These are phyloP conservation scores for Hyphodiscus sp. DNA, from an alignment of 2,329 filamentous ascomycete genomes.

Conservation along the genomic window DNA sequence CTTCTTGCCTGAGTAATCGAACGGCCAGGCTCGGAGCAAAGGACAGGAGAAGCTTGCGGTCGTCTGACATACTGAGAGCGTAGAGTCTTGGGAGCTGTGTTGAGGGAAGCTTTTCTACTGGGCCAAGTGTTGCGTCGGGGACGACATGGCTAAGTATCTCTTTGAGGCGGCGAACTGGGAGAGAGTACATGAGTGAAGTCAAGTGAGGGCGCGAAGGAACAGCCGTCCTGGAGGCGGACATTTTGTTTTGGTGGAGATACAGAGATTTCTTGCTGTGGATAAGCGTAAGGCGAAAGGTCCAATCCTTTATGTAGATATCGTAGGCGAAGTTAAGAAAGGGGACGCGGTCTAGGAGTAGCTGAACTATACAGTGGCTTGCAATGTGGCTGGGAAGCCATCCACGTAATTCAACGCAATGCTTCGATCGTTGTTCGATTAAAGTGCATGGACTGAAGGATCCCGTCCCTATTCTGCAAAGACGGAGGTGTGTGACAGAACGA, in stretches of 20 bases:
- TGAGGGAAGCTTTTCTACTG: constrained; percentile 27
- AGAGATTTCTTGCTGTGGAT: background rate
- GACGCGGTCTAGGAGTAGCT: background rate
- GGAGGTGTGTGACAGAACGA: background rate
- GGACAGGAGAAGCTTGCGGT: constrained; percentile 23
- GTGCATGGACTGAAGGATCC: background rate
- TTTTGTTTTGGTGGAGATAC: background rate
- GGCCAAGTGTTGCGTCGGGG: constrained; percentile 21
- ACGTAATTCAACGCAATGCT: background rate
- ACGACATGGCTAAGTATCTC: constrained; percentile 25
- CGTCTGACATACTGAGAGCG: constrained; percentile 26
- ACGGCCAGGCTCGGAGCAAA: constrained; percentile 24
- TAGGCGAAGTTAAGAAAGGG: background rate
- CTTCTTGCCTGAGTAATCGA: constrained; percentile 28
- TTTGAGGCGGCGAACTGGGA: constrained; percentile 27
- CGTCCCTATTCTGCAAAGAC: background rate
- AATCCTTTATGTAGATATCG: background rate
- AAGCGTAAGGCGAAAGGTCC: background rate
- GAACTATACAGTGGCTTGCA: background rate
- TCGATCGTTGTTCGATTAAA: background rate
- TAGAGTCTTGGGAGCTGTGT: constrained; percentile 28
- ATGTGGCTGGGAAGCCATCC: background rate
- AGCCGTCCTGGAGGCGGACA: constrained; percentile 11
- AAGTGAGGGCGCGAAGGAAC: constrained; percentile 18
- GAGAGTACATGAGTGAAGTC: constrained; percentile 26